Conservation (phyloP, 2,329 filamentous ascomycete genomes). For the Lecanicillium sp. region DNA sequence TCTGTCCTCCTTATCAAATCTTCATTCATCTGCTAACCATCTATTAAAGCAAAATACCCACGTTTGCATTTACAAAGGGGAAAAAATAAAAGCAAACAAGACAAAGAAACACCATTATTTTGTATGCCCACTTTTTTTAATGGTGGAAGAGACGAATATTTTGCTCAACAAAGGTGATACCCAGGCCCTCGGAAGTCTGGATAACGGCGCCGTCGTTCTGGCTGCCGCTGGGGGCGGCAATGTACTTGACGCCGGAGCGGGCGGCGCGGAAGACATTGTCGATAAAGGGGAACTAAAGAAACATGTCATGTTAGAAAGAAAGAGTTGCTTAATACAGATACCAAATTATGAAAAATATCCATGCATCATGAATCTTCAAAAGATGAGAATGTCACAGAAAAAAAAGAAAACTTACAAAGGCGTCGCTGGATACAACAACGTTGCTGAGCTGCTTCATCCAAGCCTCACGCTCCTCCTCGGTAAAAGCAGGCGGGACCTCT, state of each 20-base stretch:
- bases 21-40: no score
- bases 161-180: conserved; percentile 94
- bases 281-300: conserved; percentile 86
- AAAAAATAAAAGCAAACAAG: no score
- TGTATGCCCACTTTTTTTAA: no score
- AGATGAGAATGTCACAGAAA: no score
- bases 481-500: conserved; percentile 76
- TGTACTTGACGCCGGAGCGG: conserved; percentile 88
- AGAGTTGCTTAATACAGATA: neutral
- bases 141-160: conserved; percentile 92
- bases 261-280: conserved; percentile 94
- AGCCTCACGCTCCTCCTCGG: conserved; percentile 70
- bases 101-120: no score
- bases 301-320: conserved; percentile 15
- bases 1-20: no score
- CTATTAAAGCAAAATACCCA: no score
- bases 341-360: no score
- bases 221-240: conserved; percentile 85
- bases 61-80: no score
- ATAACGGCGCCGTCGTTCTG: conserved; percentile 75
- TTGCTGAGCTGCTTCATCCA: conserved; percentile 78
- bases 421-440: conserved; percentile 86
- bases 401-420: conserved; percentile 61
- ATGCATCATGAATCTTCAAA: no score
- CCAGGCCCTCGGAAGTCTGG: conserved; percentile 82